phyloP scores from a whole-genome alignment of 1,284 basidiomycete species.

The Naganishia cerealis region DNA sequence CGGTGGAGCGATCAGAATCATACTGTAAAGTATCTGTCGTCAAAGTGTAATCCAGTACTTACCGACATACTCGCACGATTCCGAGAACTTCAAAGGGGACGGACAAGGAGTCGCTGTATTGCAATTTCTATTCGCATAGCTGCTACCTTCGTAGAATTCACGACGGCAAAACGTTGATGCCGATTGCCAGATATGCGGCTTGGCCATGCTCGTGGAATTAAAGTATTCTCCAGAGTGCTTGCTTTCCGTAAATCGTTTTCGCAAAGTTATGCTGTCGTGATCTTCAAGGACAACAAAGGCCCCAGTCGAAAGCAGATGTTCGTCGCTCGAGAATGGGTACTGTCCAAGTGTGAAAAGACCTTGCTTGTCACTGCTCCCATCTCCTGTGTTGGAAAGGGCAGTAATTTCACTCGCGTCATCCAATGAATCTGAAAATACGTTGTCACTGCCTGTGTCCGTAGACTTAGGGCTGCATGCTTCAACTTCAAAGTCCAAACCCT shows the following conservation, averaged over 20 bases:
- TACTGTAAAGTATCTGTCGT: not conserved
- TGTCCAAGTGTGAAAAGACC: constrained; percentile 4
- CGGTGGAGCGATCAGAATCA: not conserved
- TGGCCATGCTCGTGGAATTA: too few species aligned
- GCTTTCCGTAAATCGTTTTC: not conserved
- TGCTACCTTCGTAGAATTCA: too few species aligned
- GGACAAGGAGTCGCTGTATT: not conserved
- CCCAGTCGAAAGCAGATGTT: not conserved
- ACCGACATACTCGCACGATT: not conserved
- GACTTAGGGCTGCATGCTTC: constrained; percentile 1
- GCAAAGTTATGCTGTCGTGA: constrained; percentile 4
- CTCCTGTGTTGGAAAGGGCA: not conserved
- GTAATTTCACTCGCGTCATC: constrained; percentile 13
- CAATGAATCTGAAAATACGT: not conserved
- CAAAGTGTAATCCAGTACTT: not conserved
- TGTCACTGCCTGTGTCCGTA: not conserved
- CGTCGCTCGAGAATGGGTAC: constrained; percentile 5
- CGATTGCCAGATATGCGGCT: too few species aligned
- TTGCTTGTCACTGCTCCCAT: not conserved
- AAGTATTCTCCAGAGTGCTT: not conserved
- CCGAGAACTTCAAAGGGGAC: not conserved
- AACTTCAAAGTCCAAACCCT: not conserved
- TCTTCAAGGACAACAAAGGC: constrained; percentile 1
- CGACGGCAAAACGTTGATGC: too few species aligned
- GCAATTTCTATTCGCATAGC: not conserved